Evolutionary conservation across 805 yeast genomes (phyloP).

Genomic region (Maudiozyma serrabonitensis): DNA sequence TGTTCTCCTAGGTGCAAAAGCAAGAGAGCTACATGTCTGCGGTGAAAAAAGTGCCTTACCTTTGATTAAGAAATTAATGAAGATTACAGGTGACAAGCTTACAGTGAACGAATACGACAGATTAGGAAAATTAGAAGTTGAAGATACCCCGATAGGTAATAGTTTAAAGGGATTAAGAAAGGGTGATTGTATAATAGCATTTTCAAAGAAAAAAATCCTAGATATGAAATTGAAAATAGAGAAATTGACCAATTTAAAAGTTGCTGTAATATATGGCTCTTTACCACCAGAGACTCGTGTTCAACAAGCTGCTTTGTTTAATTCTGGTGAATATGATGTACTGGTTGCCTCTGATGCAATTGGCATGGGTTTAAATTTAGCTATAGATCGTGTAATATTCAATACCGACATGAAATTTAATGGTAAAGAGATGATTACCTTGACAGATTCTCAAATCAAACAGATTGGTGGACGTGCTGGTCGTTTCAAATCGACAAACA

Average conservation of each 20-base stretch:
- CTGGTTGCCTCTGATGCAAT: slow-evolving; percentile 93
- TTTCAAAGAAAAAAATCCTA: slow-evolving; percentile 66
- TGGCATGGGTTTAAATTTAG: slow-evolving; percentile 92
- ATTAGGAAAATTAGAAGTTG: slow-evolving; percentile 59
- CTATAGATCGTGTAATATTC: slow-evolving; percentile 73
- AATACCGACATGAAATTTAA: slow-evolving; percentile 59
- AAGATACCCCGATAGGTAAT: slow-evolving; percentile 29
- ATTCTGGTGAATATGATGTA: slow-evolving; percentile 69
- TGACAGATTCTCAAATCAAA: slow-evolving; percentile 62
- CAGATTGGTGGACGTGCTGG: slow-evolving; percentile 98
- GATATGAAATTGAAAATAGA: slow-evolving; percentile 64
- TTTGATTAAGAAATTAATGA: slow-evolving; percentile 46
- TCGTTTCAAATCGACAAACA: slow-evolving; percentile 38
- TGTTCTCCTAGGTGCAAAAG: slow-evolving; percentile 77
- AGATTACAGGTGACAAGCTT: slow-evolving; percentile 71
- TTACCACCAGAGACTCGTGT: slow-evolving; percentile 91
- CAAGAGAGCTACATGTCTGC: slow-evolving; percentile 82
- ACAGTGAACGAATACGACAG: slow-evolving; percentile 65
- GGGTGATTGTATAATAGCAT: slow-evolving; percentile 89
- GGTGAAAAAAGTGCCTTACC: slow-evolving; percentile 87
- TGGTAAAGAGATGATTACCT: slow-evolving; percentile 40
- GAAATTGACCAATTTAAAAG: slow-evolving; percentile 46
- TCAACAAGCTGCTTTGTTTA: slow-evolving; percentile 71
- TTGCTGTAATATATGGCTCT: slow-evolving; percentile 90
- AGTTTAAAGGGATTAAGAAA: slow-evolving; percentile 26